Evolutionary conservation across 1,284 basidiomycete species (phyloP), one percentile per base, ranked within the genome.

Genomic region (Schizophyllum amplum): DNA sequence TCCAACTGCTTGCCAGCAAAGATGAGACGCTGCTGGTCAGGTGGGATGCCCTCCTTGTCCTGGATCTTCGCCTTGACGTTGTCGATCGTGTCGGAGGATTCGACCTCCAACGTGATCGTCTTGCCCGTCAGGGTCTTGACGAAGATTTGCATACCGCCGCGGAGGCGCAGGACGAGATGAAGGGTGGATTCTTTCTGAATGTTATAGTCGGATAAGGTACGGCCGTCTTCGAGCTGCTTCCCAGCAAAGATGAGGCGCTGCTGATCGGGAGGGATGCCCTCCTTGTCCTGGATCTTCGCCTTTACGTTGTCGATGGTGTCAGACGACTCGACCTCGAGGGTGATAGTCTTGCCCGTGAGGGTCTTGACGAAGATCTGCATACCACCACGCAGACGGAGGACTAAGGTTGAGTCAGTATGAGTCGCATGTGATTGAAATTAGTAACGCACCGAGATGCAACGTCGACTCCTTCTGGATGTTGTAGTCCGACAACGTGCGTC

Each of bases 261-360:
- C 74, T 85, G 92, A 72, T 82, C 92, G 57, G 80, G 91, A 17
- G 75, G 75, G 50, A 76, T 76, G 25, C 79, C 78, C 62, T 87
- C 84, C 75, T 87, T 87, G 71, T 84, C 82, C 73, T 87, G 84
- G 65, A 87, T 87, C 77, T 87, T 84, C 57, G 84, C 80, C 76
- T 89, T 89, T 65, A 90, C 87, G 70, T 91, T 91, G 78, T 92
- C 90, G 71, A 92, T 91, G 60, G 90, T 92, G 77, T 93, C 90
- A 17, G 86, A 90, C 52, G 89, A 92, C 76, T 93, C 90, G 57
- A 93, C 90, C 77, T 92, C 90, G 60, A 92, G 82, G 66, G 90
- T 92, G 77, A 93, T 92, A 47, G 90, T 92, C 81, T 92, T 93
- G 64, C 90, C 90, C 63, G 90, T 92, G 62, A 94, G 82, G 70